Evolutionary conservation across 208 protist species (phyloP), one percentile per base, ranked within the genome.

Genomic region (Acanthamoeba sp.): DNA sequence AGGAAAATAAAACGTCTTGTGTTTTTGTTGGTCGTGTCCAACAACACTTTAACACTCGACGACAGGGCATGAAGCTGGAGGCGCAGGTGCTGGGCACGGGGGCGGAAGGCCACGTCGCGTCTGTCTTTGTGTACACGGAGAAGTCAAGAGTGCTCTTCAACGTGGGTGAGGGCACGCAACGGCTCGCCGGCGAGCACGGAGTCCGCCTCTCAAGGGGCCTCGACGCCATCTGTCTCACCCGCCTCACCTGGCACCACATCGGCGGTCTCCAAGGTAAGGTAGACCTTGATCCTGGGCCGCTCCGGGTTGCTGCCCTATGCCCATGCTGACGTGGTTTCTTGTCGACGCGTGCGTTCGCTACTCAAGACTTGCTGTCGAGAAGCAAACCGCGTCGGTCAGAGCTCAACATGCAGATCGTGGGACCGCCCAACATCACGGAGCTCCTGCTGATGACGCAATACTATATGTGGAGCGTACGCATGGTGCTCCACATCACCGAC

Each of bases 221-320:
- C 66, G 42, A 85, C 76, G 16, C 38, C 76, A 55, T 85, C 20
- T 85, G 36, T 38, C 76, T 85, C 40, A 85, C 76, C 36, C 76
- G 76, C 40, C 40, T 85, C 42, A 29, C 36, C 42, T 85, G 40
- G 36, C 40, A 45, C 38, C 24, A 29, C 42, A 85, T 55, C 42
- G 76, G 76, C 42, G 76, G 76, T 32, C 76, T 85, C 27, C 76
- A 45, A 57, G 76, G 76, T 85, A 29, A 22, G 7, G 27, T 36
- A 16, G 14, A 12, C 62, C 29, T 71, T 27, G n/a, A n/a, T n/a
- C n/a, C n/a, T n/a, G n/a, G n/a, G n/a, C n/a, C n/a, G n/a, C n/a
- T n/a, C n/a, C n/a, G n/a, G n/a, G n/a, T n/a, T n/a, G n/a, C n/a
- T n/a, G n/a, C n/a, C n/a, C n/a, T n/a, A n/a, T n/a, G n/a, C n/a